phyloP scores from a whole-genome alignment of 768 basidiomycete genomes.

The Collybiopsis confluens region DNA sequence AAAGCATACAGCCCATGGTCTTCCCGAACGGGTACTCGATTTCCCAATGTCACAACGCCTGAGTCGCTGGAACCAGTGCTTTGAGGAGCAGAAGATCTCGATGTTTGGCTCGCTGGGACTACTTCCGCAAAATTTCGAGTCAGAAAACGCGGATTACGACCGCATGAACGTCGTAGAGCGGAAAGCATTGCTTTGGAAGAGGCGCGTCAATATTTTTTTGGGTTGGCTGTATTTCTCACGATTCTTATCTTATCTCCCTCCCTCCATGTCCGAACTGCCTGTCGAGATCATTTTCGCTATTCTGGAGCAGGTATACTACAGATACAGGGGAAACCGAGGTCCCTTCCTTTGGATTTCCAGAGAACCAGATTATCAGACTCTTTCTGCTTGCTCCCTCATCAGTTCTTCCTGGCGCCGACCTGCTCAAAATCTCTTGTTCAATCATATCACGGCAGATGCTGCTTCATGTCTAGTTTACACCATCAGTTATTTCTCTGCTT shows the following conservation, averaged over 20 bases:
- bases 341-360: neutral
- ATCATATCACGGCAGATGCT: neutral
- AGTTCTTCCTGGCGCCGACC: constrained; percentile 1
- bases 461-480: neutral
- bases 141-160: neutral
- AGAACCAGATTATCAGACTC: neutral
- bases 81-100: neutral
- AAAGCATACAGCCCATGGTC: constrained; percentile 12
- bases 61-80: neutral
- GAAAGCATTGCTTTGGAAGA: neutral
- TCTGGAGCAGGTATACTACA: neutral
- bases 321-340: neutral
- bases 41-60: neutral
- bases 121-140: constrained; percentile 4
- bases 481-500: neutral
- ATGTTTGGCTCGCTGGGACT: neutral
- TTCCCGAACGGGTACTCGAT: constrained; percentile 1
- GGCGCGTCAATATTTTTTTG: neutral
- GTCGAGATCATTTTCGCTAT: constrained; percentile 4
- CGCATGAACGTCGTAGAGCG: constrained; percentile 3
- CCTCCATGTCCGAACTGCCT: neutral
- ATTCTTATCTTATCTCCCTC: neutral
- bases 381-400: neutral
- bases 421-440: neutral
- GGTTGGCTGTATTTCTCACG: neutral